Evolutionary conservation across 306 rosid species (phyloP).

Genomic region (Hippophae rhamnoides): DNA sequence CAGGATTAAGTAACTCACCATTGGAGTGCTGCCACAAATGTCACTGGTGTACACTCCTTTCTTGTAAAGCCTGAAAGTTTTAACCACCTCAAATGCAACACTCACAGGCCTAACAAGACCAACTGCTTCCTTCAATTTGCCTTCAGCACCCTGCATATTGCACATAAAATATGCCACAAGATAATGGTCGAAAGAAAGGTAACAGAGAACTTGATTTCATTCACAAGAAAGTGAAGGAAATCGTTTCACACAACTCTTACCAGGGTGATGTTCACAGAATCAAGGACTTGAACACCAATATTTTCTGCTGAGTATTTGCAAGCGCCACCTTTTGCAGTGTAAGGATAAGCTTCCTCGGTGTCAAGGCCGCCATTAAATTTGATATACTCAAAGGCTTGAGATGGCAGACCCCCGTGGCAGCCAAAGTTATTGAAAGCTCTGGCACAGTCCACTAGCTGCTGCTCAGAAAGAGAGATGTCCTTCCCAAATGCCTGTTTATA

Average conservation of each 20-base stretch:
- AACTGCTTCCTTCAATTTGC: slow-evolving; percentile 84
- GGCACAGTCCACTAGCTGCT: slow-evolving; percentile 94
- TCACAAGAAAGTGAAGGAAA: neutral
- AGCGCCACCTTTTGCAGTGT: slow-evolving; percentile 36
- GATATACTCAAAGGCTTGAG: slow-evolving; percentile 94
- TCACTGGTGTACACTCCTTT: slow-evolving; percentile 71
- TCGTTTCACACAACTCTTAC: slow-evolving; percentile 25
- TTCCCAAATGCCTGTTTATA: slow-evolving; percentile 63
- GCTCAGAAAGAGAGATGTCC: slow-evolving; percentile 80
- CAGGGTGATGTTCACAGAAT: slow-evolving; percentile 72
- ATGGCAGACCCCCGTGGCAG: slow-evolving; percentile 84
- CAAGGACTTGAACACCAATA: slow-evolving; percentile 50
- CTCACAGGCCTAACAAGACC: slow-evolving; percentile 85
- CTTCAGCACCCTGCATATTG: slow-evolving; percentile 75
- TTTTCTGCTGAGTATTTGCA: slow-evolving; percentile 62
- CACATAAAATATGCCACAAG: neutral
- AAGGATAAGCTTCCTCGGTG: slow-evolving; percentile 81
- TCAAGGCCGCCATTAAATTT: slow-evolving; percentile 89
- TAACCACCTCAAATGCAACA: slow-evolving; percentile 69
- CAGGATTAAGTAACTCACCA: slow-evolving; percentile 37
- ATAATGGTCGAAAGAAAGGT: neutral
- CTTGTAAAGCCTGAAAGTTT: slow-evolving; percentile 46
- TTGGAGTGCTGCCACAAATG: slow-evolving; percentile 55
- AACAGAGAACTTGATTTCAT: neutral
- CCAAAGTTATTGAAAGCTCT: slow-evolving; percentile 86